Conservation (phyloP, 2,329 filamentous ascomycete genomes). For the Nothomitra cinnamomea region DNA sequence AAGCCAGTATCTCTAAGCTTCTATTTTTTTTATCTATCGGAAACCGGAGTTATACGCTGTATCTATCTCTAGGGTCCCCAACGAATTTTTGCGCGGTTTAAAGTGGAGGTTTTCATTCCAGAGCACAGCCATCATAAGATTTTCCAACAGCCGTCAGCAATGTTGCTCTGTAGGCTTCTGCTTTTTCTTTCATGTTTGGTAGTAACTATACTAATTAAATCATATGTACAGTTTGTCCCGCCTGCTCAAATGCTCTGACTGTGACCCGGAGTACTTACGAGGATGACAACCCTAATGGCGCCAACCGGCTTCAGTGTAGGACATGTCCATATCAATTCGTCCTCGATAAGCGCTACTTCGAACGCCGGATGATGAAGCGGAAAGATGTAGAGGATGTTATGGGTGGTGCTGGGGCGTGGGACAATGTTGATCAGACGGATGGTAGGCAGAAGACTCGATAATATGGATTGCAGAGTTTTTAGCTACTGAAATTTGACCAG, state of each 20-base stretch:
- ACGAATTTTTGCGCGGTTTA: too few relatives aligned
- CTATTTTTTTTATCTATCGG: too few relatives aligned
- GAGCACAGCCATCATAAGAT: too few relatives aligned
- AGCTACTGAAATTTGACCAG: constrained; percentile 21
- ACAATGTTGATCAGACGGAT: constrained; percentile 71
- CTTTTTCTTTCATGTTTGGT: neutral
- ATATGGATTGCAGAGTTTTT: constrained; percentile 1
- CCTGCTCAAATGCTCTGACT: constrained; percentile 70
- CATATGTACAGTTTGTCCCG: constrained; percentile 51
- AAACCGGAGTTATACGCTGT: too few relatives aligned
- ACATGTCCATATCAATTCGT: constrained; percentile 87
- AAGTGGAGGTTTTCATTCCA: too few relatives aligned
- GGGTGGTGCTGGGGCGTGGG: constrained; percentile 75
- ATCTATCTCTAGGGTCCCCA: too few relatives aligned
- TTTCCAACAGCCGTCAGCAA: too few relatives aligned
- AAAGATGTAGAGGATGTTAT: constrained; percentile 84
- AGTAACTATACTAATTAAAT: neutral
- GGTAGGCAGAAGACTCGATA: constrained; percentile 23
- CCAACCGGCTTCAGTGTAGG: constrained; percentile 84
- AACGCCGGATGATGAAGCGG: constrained; percentile 61
- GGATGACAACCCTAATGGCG: constrained; percentile 16
- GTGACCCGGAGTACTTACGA: constrained; percentile 35
- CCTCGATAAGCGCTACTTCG: constrained; percentile 64
- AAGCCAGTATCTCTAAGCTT: too few relatives aligned
- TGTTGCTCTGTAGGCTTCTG: constrained; percentile 46